Conservation (phyloP, 148 eudicot genomes). For the Silene conica region DNA sequence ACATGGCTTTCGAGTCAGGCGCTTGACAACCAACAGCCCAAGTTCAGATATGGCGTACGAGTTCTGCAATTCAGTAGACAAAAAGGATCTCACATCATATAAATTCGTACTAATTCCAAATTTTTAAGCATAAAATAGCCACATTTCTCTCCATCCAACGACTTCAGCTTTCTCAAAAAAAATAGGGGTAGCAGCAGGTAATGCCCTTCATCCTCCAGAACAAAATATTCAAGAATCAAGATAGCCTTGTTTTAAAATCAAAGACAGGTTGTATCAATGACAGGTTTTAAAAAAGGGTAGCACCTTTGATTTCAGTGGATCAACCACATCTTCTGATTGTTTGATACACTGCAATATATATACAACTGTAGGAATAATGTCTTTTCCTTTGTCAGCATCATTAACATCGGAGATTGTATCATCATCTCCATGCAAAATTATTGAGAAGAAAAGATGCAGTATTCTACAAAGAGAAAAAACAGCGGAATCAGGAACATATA, state of each 20-base stretch:
- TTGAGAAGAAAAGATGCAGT: conserved; percentile 75
- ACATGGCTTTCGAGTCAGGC: conserved; percentile 47
- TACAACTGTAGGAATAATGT: conserved; percentile 33
- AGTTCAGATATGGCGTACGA: conserved; percentile 82
- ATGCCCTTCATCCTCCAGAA: not conserved
- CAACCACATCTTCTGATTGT: conserved; percentile 68
- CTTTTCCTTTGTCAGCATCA: conserved; percentile 45
- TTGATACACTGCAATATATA: conserved; percentile 63
- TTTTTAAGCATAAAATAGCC: not conserved
- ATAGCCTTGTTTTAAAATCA: not conserved
- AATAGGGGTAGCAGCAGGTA: not conserved
- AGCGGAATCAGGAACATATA: not conserved
- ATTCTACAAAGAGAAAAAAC: conserved; percentile 43
- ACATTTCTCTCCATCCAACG: not conserved
- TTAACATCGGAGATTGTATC: conserved; percentile 52
- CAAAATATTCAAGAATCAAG: not conserved
- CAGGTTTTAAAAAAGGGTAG: too few species aligned
- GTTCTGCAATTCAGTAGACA: conserved; percentile 48
- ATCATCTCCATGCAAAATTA: conserved; percentile 70
- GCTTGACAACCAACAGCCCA: conserved; percentile 68
- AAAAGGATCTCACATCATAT: conserved; percentile 6
- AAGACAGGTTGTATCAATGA: not conserved
- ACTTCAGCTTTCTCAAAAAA: not conserved
- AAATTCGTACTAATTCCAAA: not conserved
- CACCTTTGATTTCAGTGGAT: conserved; percentile 76